Evolutionary conservation across 495 filamentous ascomycete genomes (phyloP).

Genomic region (Jackrogersella multiformis): DNA sequence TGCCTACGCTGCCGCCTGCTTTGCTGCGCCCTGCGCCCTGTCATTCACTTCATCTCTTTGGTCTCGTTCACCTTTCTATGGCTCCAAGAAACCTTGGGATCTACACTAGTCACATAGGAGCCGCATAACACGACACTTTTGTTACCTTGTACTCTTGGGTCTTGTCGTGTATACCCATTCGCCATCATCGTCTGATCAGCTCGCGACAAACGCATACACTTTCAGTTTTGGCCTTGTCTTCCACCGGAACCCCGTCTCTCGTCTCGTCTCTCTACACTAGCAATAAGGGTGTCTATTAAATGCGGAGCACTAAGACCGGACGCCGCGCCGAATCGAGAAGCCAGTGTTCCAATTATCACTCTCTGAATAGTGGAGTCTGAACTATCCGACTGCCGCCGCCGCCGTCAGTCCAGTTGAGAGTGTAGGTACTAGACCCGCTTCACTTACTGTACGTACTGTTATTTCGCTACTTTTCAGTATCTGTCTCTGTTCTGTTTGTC

Average conservation of each 20-base stretch:
- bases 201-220: neutral
- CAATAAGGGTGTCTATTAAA: conserved; percentile 14
- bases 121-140: conserved; percentile 3
- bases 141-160: neutral
- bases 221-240: neutral
- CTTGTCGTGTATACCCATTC: conserved; percentile 4
- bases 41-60: neutral
- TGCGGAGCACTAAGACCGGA: conserved; percentile 15
- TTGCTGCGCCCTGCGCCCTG: conserved; percentile 26
- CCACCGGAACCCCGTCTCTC: conserved; percentile 20
- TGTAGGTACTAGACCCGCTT: conserved; percentile 4
- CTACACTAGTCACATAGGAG: conserved; percentile 6
- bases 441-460: conserved; percentile 24
- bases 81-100: neutral
- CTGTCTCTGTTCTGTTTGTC: too few relatives aligned
- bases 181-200: conserved; percentile 1
- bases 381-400: conserved; percentile 27
- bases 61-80: neutral
- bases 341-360: conserved; percentile 1
- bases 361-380: conserved; percentile 27
- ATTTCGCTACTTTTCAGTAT: conserved; percentile 1
- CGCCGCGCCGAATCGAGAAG: conserved; percentile 19
- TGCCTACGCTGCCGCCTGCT: conserved; percentile 11
- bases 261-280: neutral
- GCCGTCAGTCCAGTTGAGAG: conserved; percentile 4